Evolutionary conservation across 257 asterid genomes (phyloP), one percentile per base, ranked within the genome.

Genomic region (Salvia hispanica): DNA sequence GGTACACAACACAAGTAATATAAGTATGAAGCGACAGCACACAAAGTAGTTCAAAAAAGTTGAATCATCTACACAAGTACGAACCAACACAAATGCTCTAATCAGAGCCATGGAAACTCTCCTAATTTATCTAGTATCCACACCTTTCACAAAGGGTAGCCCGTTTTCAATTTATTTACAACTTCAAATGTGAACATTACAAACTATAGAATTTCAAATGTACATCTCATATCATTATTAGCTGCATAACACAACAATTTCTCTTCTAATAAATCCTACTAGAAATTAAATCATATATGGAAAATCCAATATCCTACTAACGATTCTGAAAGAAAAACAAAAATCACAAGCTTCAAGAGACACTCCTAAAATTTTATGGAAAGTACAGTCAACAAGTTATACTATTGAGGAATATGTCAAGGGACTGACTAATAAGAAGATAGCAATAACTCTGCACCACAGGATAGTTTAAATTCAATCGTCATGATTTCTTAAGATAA

Each of bases 261-360:
- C 56, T 51, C 1, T 6, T 51, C 12, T 51, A 7, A 16, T 13
- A 43, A 50, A 50, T 14, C 11, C 56, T 15, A 14, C 2, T 50
- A 50, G 36, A 70, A 50, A 37, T 33, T n/a, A 52, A 28, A 50
- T 9, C 28, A 58, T 52, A 12, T 2, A 34, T 14, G 58, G 62
- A 42, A 43, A 55, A 43, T 31, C 45, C 71, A 52, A 18, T n/a
- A 13, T 11, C 53, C 33, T 57, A 54, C 55, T 25, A 42, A 28
- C 2, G 14, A 70, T 15, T 36, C 14, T 21, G 58, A 59, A 5
- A 50, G 43, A 66, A 45, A 4, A 25, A 66, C 53, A 71, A 37
- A 58, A 21, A 57, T 2, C 5, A 18, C 59, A 69, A 70, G 25
- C 45, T 39, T 51, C 66, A 15, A 39, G 56, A n/a, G 48, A 61